Evolutionary conservation across 768 basidiomycete species (phyloP).

Genomic region (Neoboletus magnificus): DNA sequence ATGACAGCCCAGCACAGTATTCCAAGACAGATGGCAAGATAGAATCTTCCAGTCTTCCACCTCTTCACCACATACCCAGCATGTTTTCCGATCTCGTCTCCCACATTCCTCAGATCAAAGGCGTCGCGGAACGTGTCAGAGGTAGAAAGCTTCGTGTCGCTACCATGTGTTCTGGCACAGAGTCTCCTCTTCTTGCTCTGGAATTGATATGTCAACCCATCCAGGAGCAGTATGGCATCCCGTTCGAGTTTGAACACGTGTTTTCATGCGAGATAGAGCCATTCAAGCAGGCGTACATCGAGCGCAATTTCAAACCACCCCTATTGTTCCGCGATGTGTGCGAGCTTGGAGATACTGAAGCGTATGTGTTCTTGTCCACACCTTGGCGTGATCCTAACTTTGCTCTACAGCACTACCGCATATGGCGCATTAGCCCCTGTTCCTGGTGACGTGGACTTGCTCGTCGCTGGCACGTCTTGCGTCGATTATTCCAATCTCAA

Average conservation of each 20-base stretch:
- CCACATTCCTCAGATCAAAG: constrained; percentile 61
- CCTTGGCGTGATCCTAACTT: not conserved
- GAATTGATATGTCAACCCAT: constrained; percentile 79
- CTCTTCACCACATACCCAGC: constrained; percentile 64
- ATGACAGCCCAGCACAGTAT: constrained; percentile 32
- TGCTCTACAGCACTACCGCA: constrained; percentile 69
- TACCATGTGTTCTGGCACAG: constrained; percentile 97
- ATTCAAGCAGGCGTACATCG: constrained; percentile 97
- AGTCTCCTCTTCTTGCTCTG: constrained; percentile 88
- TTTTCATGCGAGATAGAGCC: constrained; percentile 98
- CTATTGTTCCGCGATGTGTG: constrained; percentile 92
- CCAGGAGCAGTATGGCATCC: constrained; percentile 58
- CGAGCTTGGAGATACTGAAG: constrained; percentile 74
- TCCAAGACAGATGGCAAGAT: constrained; percentile 37
- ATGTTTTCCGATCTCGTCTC: constrained; percentile 77
- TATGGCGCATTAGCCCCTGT: constrained; percentile 85
- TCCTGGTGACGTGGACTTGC: constrained; percentile 85
- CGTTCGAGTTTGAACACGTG: constrained; percentile 80
- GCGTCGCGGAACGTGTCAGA: constrained; percentile 59
- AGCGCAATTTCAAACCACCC: constrained; percentile 92
- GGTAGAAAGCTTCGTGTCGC: constrained; percentile 89
- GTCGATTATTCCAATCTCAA: constrained; percentile 98
- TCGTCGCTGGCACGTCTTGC: constrained; percentile 93
- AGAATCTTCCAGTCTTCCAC: constrained; percentile 69
- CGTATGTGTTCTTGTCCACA: constrained; percentile 46